phyloP scores from a whole-genome alignment of 169 alveolate genomes.

The Toxoplasma gondii region DNA sequence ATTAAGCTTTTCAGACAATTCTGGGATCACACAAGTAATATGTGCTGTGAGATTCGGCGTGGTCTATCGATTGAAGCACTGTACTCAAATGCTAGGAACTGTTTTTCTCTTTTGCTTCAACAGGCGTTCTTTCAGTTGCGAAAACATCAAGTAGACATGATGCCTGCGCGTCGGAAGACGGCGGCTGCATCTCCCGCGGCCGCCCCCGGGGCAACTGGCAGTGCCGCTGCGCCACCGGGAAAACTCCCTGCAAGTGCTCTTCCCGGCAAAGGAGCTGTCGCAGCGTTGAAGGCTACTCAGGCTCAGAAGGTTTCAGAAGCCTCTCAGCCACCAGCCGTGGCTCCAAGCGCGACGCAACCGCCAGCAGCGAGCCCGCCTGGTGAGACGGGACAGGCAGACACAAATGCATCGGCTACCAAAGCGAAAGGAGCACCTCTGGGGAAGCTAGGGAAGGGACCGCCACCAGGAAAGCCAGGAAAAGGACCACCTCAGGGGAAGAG shows the following conservation, averaged over 20 bases:
- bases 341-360: neutral
- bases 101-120: neutral
- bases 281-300: neutral
- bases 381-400: neutral
- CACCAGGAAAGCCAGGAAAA: neutral
- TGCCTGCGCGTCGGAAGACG: neutral
- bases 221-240: neutral
- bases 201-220: neutral
- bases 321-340: neutral
- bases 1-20: no score
- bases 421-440: neutral
- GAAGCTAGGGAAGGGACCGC: neutral
- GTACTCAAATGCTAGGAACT: no score
- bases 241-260: slow-evolving; percentile 9
- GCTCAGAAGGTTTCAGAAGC: neutral
- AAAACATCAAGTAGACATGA: neutral
- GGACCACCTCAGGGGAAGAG: neutral
- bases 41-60: no score
- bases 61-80: no score
- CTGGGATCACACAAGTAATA: no score
- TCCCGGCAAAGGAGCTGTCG: slow-evolving; percentile 30
- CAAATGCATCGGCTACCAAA: neutral
- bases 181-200: slow-evolving; percentile 3
- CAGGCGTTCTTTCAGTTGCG: neutral
- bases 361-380: neutral